These are phyloP conservation scores for Spiromastix sp. DNA, from an alignment of 2,329 filamentous ascomycete genomes.

Conservation along the genomic window DNA sequence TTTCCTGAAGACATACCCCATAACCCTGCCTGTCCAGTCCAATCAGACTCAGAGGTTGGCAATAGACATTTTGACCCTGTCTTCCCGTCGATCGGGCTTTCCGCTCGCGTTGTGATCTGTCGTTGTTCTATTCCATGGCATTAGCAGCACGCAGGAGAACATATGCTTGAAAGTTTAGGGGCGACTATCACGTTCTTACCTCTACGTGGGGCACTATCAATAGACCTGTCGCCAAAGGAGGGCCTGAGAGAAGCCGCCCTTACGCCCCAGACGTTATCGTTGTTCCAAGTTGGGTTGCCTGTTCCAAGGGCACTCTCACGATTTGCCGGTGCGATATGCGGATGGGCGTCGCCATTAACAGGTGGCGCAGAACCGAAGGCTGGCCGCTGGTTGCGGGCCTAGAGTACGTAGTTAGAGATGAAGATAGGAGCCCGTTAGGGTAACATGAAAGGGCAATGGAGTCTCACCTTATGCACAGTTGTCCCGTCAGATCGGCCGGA, in stretches of 20 bases:
- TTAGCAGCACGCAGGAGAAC: not conserved
- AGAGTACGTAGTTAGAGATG: constrained; percentile 6
- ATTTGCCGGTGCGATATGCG: constrained; percentile 27
- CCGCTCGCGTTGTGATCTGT: constrained; percentile 16
- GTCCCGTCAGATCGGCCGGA: constrained; percentile 27
- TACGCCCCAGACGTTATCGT: constrained; percentile 46
- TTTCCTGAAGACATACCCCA: constrained; percentile 44
- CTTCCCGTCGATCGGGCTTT: constrained; percentile 40
- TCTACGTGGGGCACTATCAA: constrained; percentile 39
- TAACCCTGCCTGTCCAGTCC: constrained; percentile 45
- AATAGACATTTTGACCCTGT: constrained; percentile 61
- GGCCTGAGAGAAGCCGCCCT: constrained; percentile 12
- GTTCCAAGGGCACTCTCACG: constrained; percentile 34
- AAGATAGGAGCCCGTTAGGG: not conserved
- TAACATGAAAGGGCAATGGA: not conserved
- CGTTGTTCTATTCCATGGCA: constrained; percentile 2
- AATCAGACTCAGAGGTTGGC: constrained; percentile 58
- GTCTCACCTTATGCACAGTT: constrained; percentile 29
- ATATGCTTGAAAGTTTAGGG: not conserved
- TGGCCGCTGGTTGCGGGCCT: constrained; percentile 22
- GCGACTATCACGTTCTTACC: constrained; percentile 38
- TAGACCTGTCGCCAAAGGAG: constrained; percentile 27
- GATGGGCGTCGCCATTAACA: constrained; percentile 22
- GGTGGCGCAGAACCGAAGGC: constrained; percentile 29
- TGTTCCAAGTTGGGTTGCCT: constrained; percentile 34